Base-by-base conservation (phyloP, 75 land plant species). In the Pinus tabuliformis region DNA sequence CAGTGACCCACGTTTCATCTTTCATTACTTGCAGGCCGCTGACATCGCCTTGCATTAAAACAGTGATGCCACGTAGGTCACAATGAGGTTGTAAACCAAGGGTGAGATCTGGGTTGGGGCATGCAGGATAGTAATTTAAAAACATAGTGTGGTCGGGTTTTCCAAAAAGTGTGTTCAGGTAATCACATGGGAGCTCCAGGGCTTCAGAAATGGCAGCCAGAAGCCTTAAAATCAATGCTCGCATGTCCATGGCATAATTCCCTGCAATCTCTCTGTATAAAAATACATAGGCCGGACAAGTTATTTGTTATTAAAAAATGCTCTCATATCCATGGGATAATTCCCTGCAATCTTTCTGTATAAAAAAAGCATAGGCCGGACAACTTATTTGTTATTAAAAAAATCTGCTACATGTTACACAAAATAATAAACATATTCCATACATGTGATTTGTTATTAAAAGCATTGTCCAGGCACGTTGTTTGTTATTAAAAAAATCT, bases 51-150 rank as follows among this genome's bases (percentile, higher is more conserved):
- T 90, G 26, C 26, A 0, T 0, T 26, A 26, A 26, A 26, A 26
- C 26, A 26, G 26, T 26, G 26, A 26, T 26, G 26, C 26, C 26
- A 26, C 26, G 26, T 26, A 26, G 26, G 26, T 26, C 26, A 26
- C 26, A 26, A 26, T 26, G 26, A 26, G 26, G 26, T 26, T 26
- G 26, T 26, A 26, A 26, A 26, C 26, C 26, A 26, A 26, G 26
- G 26, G 26, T 26, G 26, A 26, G 26, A 26, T 26, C 26, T 26
- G 26, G 26, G 56, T 91, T 83, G 3, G 90, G 93, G 70, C 93
- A 91, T 16, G 88, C 84, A 12, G 93, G 93, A 62, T 91, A 91
- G 79, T 82, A 86, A 73, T 91, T 91, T 57, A 89, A 22, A 1
- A 81, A 85, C 88, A 89, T 85, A 63, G 82, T 84, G 57, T 85